Evolutionary conservation across 768 basidiomycete genomes (phyloP).

Genomic region (Strobilomyces confusus): DNA sequence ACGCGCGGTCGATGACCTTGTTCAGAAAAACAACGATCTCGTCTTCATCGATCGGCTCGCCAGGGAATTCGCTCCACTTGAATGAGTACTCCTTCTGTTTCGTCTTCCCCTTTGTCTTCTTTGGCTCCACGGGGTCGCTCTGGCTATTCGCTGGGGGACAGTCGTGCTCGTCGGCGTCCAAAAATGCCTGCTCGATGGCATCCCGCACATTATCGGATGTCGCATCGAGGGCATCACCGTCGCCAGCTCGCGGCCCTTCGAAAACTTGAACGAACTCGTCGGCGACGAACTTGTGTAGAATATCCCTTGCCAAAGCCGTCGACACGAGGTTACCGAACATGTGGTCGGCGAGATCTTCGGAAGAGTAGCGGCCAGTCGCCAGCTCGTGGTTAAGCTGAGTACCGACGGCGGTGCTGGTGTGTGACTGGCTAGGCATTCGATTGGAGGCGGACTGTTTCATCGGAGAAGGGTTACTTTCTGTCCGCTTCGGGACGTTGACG

Average conservation of each 20-base stretch:
- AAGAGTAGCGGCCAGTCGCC: constrained; percentile 2
- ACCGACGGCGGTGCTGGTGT: constrained; percentile 1
- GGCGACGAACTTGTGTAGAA: background rate
- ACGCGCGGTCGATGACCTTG: constrained; percentile 1
- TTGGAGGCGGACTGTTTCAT: background rate
- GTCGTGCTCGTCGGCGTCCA: background rate
- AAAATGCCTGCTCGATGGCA: background rate
- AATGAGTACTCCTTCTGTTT: constrained; percentile 1
- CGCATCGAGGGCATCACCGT: background rate
- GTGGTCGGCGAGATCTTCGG: constrained; percentile 14
- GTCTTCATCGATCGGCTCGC: constrained; percentile 2
- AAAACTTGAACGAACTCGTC: background rate
- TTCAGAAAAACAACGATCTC: constrained; percentile 7
- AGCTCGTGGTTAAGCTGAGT: constrained; percentile 5
- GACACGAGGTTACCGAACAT: background rate
- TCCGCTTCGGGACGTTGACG: background rate
- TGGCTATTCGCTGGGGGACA: background rate
- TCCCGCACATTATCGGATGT: background rate
- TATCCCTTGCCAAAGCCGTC: constrained; percentile 1
- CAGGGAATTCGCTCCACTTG: constrained; percentile 4
- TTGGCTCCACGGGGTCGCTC: background rate
- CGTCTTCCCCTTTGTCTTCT: background rate
- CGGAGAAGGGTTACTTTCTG: background rate
- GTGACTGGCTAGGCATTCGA: background rate
- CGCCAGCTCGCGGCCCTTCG: background rate